Percentiles rank a stretch among this genome's conserved stretches.
Conservation (phyloP, 2,329 filamentous ascomycete species). For the Neurospora sp. region DNA sequence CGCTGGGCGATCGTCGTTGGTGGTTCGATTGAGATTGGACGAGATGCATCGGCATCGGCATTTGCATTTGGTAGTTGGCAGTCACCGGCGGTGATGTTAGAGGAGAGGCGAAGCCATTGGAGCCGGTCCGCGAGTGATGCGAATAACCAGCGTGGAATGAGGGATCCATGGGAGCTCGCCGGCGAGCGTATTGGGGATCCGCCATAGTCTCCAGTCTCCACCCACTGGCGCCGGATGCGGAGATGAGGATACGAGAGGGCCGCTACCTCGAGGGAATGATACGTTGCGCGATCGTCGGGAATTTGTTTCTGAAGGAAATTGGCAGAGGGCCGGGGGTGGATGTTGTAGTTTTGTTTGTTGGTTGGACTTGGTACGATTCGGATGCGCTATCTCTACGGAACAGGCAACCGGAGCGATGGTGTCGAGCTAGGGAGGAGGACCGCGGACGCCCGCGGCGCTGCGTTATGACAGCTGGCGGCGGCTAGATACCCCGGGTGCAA, state of each 20-base stretch:
- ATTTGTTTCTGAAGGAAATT: background rate
- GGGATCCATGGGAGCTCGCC: slow-evolving; percentile 20
- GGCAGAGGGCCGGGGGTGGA: background rate
- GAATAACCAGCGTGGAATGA: slow-evolving; percentile 29
- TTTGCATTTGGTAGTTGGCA: slow-evolving; percentile 25
- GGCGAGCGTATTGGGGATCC: slow-evolving; percentile 22
- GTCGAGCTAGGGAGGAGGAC: background rate
- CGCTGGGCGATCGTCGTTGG: slow-evolving; percentile 49
- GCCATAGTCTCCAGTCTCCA: slow-evolving; percentile 18
- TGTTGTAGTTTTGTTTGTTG: background rate
- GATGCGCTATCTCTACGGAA: background rate
- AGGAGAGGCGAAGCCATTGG: slow-evolving; percentile 35
- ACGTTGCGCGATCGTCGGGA: background rate
- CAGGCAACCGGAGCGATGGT: background rate
- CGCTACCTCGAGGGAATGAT: background rate
- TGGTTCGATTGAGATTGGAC: slow-evolving; percentile 27
- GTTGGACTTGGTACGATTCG: background rate
- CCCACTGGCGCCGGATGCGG: background rate
- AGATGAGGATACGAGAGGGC: background rate
- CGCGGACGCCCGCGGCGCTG: background rate
- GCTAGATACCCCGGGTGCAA: background rate
- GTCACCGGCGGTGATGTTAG: slow-evolving; percentile 15
- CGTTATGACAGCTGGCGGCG: background rate
- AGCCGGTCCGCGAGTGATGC: slow-evolving; percentile 47
- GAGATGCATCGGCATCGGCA: slow-evolving; percentile 20